Conservation (phyloP, 2,329 filamentous ascomycete genomes). For the Rutstroemia sp. region DNA sequence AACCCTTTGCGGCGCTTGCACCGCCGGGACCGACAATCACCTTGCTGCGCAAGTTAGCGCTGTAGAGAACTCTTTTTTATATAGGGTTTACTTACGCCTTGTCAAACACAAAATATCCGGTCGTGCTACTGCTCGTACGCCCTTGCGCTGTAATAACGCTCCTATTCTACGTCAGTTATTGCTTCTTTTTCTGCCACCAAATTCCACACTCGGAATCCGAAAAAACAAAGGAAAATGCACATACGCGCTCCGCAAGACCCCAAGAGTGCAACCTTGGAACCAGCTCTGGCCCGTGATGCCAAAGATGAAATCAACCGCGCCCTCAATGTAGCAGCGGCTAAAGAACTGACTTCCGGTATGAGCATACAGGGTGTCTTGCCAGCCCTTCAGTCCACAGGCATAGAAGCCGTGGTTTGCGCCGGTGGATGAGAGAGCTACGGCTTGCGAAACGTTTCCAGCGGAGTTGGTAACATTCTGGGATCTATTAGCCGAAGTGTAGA, state of each 20-base stretch:
- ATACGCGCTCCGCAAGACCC: no score
- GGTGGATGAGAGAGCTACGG: no score
- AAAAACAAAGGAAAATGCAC: no score
- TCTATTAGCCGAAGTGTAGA: no score
- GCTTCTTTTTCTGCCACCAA: no score
- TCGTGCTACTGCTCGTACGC: slow-evolving; percentile 37
- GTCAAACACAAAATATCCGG: slow-evolving; percentile 47
- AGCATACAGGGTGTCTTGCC: slow-evolving; percentile 47
- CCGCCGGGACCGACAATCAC: slow-evolving; percentile 32
- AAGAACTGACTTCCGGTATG: slow-evolving; percentile 48
- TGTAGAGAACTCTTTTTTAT: no score
- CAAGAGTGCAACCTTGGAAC: slow-evolving; percentile 34
- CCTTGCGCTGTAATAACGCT: slow-evolving; percentile 15
- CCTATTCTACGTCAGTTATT: neutral
- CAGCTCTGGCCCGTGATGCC: slow-evolving; percentile 43
- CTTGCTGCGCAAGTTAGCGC: no score
- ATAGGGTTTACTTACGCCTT: slow-evolving; percentile 36
- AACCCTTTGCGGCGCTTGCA: slow-evolving; percentile 31
- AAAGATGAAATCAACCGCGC: slow-evolving; percentile 54
- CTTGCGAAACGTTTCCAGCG: no score
- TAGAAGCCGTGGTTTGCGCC: slow-evolving; percentile 46
- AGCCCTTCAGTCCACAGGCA: slow-evolving; percentile 44
- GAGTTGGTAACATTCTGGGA: no score
- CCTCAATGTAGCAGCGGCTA: slow-evolving; percentile 47
- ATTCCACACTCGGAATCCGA: no score